These are phyloP conservation scores for Malassezia furfur DNA, from an alignment of 1,284 basidiomycete genomes.

Conservation along the genomic window DNA sequence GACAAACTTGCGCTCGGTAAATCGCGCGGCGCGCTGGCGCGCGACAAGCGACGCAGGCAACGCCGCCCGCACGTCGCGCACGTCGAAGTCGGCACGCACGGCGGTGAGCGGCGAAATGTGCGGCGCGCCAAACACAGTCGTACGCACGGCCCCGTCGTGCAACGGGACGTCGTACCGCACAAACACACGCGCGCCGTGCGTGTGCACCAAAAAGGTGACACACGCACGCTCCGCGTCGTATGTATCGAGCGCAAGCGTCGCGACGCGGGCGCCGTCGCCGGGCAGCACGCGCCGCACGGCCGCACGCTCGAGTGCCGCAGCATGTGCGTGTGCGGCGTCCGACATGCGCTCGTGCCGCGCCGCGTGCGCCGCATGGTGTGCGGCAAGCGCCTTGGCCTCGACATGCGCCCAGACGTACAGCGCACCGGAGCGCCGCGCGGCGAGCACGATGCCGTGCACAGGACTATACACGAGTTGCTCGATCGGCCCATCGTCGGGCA, in stretches of 20 bases:
- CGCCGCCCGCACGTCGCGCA: slow-evolving; percentile 11
- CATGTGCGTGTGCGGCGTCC: not conserved
- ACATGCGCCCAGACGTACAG: slow-evolving; percentile 37
- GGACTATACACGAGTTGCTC: slow-evolving; percentile 29
- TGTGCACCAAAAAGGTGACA: slow-evolving; percentile 23
- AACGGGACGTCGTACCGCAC: slow-evolving; percentile 18
- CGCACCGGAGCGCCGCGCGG: slow-evolving; percentile 29
- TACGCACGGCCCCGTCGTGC: slow-evolving; percentile 4
- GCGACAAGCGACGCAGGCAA: slow-evolving; percentile 12
- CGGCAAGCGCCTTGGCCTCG: slow-evolving; percentile 24
- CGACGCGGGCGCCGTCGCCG: not conserved
- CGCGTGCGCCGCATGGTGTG: slow-evolving; percentile 1
- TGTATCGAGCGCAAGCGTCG: slow-evolving; percentile 1
- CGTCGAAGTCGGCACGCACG: slow-evolving; percentile 36
- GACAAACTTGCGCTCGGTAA: slow-evolving; percentile 37
- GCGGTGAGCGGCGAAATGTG: slow-evolving; percentile 28
- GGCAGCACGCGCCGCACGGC: not conserved
- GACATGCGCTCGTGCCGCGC: not conserved
- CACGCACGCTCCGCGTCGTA: not conserved
- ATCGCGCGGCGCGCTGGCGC: slow-evolving; percentile 21
- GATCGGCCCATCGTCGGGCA: slow-evolving; percentile 13
- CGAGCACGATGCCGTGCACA: slow-evolving; percentile 28
- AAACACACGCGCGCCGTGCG: slow-evolving; percentile 22
- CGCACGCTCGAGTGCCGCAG: not conserved
- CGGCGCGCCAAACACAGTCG: slow-evolving; percentile 28